Conservation (phyloP, 495 filamentous ascomycete genomes). For the Aspergillus olivimuriae region DNA sequence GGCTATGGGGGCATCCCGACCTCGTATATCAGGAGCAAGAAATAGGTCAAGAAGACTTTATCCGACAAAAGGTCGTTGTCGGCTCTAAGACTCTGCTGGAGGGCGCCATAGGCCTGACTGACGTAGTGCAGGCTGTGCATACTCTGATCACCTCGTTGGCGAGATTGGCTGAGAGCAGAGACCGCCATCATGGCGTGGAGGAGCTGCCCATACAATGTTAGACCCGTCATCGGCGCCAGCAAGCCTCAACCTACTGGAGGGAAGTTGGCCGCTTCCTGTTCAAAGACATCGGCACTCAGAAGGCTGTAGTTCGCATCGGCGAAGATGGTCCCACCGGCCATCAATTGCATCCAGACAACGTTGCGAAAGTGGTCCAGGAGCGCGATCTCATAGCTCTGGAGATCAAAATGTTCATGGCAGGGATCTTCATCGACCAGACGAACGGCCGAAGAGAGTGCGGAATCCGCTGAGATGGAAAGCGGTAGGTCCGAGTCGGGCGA, state of each 20-base stretch:
- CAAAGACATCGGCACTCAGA: conserved; percentile 41
- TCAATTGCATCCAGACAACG: conserved; percentile 35
- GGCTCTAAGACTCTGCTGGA: conserved; percentile 39
- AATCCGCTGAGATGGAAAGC: conserved; percentile 5
- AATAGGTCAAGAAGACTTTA: conserved; percentile 52
- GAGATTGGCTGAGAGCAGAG: conserved; percentile 48
- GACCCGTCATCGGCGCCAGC: conserved; percentile 11
- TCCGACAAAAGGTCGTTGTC: conserved; percentile 49
- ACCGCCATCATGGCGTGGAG: conserved; percentile 57
- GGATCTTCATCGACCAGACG: conserved; percentile 5
- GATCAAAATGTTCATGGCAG: conserved; percentile 12
- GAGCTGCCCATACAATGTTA: conserved; percentile 35
- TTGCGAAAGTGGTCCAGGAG: conserved; percentile 42
- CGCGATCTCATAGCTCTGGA: conserved; percentile 24
- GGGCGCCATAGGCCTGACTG: conserved; percentile 44
- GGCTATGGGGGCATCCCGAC: conserved; percentile 22
- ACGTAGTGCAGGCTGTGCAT: conserved; percentile 51
- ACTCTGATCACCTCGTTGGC: conserved; percentile 37
- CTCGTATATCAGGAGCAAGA: conserved; percentile 55
- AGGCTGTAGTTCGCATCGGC: conserved; percentile 8
- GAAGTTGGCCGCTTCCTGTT: conserved; percentile 42
- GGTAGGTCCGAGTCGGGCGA: conserved; percentile 29
- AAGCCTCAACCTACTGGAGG: conserved; percentile 37
- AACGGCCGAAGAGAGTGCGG: conserved; percentile 6
- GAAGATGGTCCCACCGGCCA: conserved; percentile 11